Percentiles rank a stretch among this genome's conserved stretches.
Evolutionary conservation across 2,329 filamentous ascomycete genomes (phyloP).

Genomic region (Sporothrix inflata): DNA sequence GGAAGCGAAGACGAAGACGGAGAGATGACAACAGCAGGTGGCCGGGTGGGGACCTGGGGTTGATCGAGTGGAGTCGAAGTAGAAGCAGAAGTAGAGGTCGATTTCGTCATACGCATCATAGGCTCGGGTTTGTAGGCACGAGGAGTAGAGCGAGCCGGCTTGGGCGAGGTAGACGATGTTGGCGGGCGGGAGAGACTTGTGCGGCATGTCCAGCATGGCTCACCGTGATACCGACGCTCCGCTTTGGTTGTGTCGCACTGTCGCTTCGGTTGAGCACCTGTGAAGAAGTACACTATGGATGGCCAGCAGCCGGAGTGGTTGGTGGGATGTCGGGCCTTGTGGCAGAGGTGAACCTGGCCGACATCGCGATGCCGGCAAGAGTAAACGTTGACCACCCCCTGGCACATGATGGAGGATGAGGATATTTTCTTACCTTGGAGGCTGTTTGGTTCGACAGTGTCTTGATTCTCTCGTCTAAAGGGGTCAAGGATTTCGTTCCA

Average conservation of each 20-base stretch:
- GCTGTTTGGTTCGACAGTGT: background rate
- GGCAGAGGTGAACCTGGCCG: slow-evolving; percentile 11
- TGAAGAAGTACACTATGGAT: slow-evolving; percentile 6
- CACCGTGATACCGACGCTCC: background rate
- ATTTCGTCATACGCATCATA: background rate
- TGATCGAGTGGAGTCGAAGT: background rate
- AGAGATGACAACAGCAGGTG: background rate
- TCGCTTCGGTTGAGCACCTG: background rate
- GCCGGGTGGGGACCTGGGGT: background rate
- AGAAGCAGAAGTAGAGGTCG: background rate
- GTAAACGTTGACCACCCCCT: slow-evolving; percentile 21
- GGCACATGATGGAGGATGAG: slow-evolving; percentile 26
- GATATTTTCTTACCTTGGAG: background rate
- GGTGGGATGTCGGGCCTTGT: background rate
- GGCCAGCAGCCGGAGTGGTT: slow-evolving; percentile 18
- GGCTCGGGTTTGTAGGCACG: background rate
- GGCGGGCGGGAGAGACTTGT: background rate
- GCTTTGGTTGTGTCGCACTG: slow-evolving; percentile 4
- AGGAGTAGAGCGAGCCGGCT: background rate
- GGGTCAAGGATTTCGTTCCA: background rate
- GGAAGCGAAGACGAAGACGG: background rate
- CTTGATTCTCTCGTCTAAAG: background rate
- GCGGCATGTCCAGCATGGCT: slow-evolving; percentile 24
- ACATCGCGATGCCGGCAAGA: slow-evolving; percentile 27
- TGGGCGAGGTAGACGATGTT: background rate